Percentiles rank a stretch among this genome's conserved stretches.
These are phyloP conservation scores for Colletotrichum higginsianum DNA, from an alignment of 2,329 filamentous ascomycete species.

Conservation along the genomic window DNA sequence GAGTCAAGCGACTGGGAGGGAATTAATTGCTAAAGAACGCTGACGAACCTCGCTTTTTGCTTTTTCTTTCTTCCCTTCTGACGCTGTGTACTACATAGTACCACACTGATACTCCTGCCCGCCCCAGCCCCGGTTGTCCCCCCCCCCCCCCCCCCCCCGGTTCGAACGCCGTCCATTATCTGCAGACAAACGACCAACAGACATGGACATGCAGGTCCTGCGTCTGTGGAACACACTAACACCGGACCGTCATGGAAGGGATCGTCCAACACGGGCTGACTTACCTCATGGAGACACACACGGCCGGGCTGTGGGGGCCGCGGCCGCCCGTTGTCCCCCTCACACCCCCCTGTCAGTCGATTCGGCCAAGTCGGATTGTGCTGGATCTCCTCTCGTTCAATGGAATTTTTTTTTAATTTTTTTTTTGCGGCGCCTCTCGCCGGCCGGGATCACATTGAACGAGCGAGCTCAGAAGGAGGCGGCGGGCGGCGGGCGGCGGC, in stretches of 20 bases:
- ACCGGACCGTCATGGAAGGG: not conserved
- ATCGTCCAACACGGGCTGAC: not conserved
- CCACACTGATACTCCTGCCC: not conserved
- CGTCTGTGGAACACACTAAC: not conserved
- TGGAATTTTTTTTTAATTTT: not conserved
- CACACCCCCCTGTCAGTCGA: too few relatives aligned
- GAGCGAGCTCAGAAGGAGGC: too few relatives aligned
- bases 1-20: too few relatives aligned
- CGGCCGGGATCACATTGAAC: not conserved
- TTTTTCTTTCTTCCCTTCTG: not conserved
- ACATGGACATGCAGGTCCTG: not conserved
- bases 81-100: too few relatives aligned
- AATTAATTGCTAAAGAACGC: not conserved
- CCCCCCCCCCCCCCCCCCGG: not conserved
- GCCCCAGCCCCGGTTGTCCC: not conserved
- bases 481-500: too few relatives aligned
- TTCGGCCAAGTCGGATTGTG: not conserved
- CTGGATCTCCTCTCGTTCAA: not conserved
- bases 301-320: not conserved
- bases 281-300: constrained; percentile 2
- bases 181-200: not conserved
- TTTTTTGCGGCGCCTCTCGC: not conserved
- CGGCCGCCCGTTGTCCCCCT: too few relatives aligned
- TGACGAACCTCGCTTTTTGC: constrained; percentile 15
- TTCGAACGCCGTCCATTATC: not conserved